Conservation (phyloP, 1,284 basidiomycete genomes). For the Porogramme epimiltina region DNA sequence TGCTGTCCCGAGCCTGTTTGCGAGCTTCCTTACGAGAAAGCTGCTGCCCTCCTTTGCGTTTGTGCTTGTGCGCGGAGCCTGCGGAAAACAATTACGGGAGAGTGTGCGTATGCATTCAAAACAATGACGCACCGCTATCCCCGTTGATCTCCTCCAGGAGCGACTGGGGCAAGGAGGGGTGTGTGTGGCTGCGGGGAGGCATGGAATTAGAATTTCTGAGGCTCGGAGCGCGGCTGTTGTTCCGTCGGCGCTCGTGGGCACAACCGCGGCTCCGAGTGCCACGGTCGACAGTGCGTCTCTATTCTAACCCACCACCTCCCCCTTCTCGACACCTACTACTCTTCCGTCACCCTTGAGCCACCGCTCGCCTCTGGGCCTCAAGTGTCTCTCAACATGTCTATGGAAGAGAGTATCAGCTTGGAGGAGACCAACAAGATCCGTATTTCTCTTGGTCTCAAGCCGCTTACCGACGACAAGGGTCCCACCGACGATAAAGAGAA, state of each 20-base stretch:
- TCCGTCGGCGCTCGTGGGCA: slow-evolving; percentile 9
- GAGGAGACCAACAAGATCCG: slow-evolving; percentile 99
- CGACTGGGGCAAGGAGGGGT: slow-evolving; percentile 31
- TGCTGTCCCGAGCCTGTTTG: slow-evolving; percentile 57
- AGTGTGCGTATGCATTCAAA: not conserved
- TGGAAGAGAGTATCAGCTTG: slow-evolving; percentile 89
- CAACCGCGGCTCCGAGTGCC: too few species aligned
- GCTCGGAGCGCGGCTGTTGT: slow-evolving; percentile 10
- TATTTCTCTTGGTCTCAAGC: slow-evolving; percentile 92
- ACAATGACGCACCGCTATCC: slow-evolving; percentile 9
- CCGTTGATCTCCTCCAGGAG: slow-evolving; percentile 34
- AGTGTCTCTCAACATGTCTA: slow-evolving; percentile 59
- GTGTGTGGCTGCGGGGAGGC: slow-evolving; percentile 18
- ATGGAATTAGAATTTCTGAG: slow-evolving; percentile 23
- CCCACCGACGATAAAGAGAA: slow-evolving; percentile 73
- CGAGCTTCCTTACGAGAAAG: slow-evolving; percentile 62
- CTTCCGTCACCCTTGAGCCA: slow-evolving; percentile 1
- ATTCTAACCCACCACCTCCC: slow-evolving; percentile 1
- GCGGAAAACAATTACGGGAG: not conserved
- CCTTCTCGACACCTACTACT: not conserved
- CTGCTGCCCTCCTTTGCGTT: slow-evolving; percentile 27
- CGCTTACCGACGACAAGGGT: slow-evolving; percentile 78
- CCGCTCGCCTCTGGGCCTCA: not conserved
- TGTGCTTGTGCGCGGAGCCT: slow-evolving; percentile 17
- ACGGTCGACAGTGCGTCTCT: not conserved